Percentiles rank a stretch among this genome's conserved stretches.
Conservation (phyloP, 768 basidiomycete genomes). For the Exsudoporus frostii region DNA sequence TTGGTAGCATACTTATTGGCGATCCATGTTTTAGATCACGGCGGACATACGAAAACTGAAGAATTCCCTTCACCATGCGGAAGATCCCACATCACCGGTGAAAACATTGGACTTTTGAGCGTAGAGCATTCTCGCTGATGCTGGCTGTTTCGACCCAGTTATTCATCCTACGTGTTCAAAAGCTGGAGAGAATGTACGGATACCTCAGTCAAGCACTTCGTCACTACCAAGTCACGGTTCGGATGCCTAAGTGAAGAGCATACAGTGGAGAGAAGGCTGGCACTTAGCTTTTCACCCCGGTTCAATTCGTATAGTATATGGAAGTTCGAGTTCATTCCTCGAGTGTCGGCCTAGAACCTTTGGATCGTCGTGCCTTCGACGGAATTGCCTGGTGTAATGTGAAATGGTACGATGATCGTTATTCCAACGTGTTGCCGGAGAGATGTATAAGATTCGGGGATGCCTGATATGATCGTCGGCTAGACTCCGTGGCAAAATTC, state of each 20-base stretch:
- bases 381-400: background rate
- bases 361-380: background rate
- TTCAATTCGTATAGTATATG: background rate
- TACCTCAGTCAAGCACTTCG: conserved; percentile 23
- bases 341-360: background rate
- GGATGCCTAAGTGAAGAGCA: conserved; percentile 1
- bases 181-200: conserved; percentile 17
- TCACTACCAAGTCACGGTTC: conserved; percentile 21
- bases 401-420: background rate
- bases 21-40: conserved; percentile 10
- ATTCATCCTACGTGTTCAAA: conserved; percentile 13
- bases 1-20: background rate
- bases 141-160: background rate
- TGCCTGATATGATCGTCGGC: background rate
- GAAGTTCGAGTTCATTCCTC: background rate
- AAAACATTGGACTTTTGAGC: background rate
- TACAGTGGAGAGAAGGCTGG: background rate
- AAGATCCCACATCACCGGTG: conserved; percentile 14
- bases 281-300: background rate
- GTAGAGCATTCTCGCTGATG: background rate
- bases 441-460: background rate
- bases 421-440: background rate
- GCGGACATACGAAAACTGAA: conserved; percentile 16
- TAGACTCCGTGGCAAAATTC: background rate
- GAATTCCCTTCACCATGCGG: conserved; percentile 5